Conservation (phyloP, 441 rosid genomes). For the Gossypium davidsonii region DNA sequence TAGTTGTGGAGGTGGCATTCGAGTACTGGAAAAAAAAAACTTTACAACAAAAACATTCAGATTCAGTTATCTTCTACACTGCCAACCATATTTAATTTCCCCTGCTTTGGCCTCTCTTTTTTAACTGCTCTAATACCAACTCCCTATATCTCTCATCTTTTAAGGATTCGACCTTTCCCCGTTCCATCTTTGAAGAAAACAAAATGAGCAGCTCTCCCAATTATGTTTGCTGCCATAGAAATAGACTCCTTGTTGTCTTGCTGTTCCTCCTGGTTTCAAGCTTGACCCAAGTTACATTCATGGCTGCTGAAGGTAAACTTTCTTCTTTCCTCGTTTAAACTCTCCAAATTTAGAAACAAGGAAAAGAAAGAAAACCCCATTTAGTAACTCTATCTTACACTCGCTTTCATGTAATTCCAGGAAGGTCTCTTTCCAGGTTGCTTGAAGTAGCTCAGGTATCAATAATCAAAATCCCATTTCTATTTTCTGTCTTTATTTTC, state of each 20-base stretch:
- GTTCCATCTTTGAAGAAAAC: slow-evolving; percentile 9
- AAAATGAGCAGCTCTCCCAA: slow-evolving; percentile 36
- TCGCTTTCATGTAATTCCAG: slow-evolving; percentile 21
- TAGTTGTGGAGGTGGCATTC: slow-evolving; percentile 25
- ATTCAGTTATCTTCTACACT: slow-evolving; percentile 18
- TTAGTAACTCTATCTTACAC: not conserved
- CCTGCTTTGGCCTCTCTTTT: slow-evolving; percentile 1
- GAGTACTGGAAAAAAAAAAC: slow-evolving; percentile 18
- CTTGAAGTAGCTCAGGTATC: slow-evolving; percentile 24
- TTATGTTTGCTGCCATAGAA: slow-evolving; percentile 13
- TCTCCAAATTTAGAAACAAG: no score
- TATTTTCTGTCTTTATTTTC: not conserved
- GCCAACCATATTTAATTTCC: slow-evolving; percentile 22
- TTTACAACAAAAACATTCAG: slow-evolving; percentile 20
- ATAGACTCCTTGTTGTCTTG: slow-evolving; percentile 25
- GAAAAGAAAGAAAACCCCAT: not conserved
- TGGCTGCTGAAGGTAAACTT: slow-evolving; percentile 35
- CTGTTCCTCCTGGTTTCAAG: slow-evolving; percentile 26
- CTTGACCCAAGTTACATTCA: slow-evolving; percentile 12
- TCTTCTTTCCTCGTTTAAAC: not conserved
- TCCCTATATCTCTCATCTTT: not conserved
- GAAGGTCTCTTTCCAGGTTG: slow-evolving; percentile 24
- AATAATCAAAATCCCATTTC: slow-evolving; percentile 4
- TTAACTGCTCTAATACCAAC: not conserved
- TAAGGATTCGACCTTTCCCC: not conserved